Evolutionary conservation across 352 stramenopile genomes (phyloP).

Genomic region (Globisporangium echinulatum): DNA sequence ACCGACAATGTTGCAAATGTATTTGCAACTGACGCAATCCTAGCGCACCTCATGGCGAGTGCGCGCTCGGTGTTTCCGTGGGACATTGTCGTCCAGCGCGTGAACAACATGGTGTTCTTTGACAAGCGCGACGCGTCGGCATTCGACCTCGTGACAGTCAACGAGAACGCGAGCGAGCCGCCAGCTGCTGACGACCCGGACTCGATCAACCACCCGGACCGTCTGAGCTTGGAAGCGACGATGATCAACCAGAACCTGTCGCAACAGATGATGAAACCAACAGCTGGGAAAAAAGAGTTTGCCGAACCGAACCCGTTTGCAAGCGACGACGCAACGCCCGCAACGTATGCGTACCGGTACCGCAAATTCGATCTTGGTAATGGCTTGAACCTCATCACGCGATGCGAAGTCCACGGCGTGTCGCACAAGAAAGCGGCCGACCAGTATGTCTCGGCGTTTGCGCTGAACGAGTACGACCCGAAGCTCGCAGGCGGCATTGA

Average conservation of each 20-base stretch:
- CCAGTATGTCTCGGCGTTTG: conserved; percentile 93
- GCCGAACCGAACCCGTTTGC: conserved; percentile 92
- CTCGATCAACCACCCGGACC: conserved; percentile 94
- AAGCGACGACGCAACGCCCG: conserved; percentile 91
- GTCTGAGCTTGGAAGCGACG: conserved; percentile 94
- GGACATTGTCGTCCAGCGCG: conserved; percentile 93
- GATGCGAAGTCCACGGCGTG: conserved; percentile 94
- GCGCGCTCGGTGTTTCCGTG: conserved; percentile 95
- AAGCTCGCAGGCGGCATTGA: conserved; percentile 84
- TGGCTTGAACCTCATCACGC: conserved; percentile 85
- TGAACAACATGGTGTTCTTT: conserved; percentile 96
- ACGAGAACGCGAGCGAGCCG: conserved; percentile 93
- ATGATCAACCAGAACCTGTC: conserved; percentile 99
- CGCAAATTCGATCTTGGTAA: conserved; percentile 93
- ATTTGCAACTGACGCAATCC: conserved; percentile 96
- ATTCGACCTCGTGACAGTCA: conserved; percentile 94
- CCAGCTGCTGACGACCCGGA: conserved; percentile 81
- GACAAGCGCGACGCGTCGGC: conserved; percentile 94
- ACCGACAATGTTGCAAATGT: conserved; percentile 90
- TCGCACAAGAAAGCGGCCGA: conserved; percentile 82
- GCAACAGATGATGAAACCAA: conserved; percentile 92
- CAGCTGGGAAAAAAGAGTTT: conserved; percentile 50
- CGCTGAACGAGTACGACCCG: conserved; percentile 97
- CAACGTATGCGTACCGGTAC: conserved; percentile 96
- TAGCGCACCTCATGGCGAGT: conserved; percentile 96